These are phyloP conservation scores for Aurantiochytrium sp. DNA, from an alignment of 108 stramenopile species.

Conservation along the genomic window DNA sequence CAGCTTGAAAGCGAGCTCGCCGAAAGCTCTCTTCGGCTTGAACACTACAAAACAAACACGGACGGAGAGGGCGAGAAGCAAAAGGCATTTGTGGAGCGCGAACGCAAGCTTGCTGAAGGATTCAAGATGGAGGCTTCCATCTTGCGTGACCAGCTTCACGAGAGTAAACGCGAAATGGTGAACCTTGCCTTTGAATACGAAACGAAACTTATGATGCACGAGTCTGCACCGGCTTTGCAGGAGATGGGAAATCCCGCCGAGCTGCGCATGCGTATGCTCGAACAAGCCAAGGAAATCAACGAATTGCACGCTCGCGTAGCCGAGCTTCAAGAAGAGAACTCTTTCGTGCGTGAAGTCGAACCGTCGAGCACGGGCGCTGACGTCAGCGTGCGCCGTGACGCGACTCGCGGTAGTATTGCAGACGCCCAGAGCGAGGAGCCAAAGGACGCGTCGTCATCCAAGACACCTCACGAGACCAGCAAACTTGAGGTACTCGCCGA, in stretches of 20 bases:
- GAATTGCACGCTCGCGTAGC: neutral
- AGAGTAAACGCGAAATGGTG: slow-evolving; percentile 7
- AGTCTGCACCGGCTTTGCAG: neutral
- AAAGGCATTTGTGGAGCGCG: neutral
- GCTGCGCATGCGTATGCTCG: neutral
- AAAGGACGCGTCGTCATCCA: neutral
- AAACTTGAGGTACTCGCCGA: neutral
- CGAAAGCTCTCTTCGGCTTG: neutral
- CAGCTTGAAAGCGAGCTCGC: neutral
- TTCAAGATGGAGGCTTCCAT: neutral
- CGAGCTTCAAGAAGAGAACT: neutral
- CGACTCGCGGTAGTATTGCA: too few species aligned
- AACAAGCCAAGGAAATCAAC: neutral
- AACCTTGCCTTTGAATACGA: neutral
- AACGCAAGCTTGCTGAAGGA: neutral
- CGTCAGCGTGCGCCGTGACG: too few species aligned
- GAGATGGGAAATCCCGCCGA: neutral
- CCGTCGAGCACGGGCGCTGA: too few species aligned
- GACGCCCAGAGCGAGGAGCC: neutral
- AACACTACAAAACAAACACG: neutral
- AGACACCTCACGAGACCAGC: neutral
- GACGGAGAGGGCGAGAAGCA: slow-evolving; percentile 4
- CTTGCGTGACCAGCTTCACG: neutral
- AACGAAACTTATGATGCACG: neutral
- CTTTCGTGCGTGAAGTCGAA: neutral